Base-by-base conservation (phyloP, 192 early-diverging fungal species). In the Oehlia diaphana region DNA sequence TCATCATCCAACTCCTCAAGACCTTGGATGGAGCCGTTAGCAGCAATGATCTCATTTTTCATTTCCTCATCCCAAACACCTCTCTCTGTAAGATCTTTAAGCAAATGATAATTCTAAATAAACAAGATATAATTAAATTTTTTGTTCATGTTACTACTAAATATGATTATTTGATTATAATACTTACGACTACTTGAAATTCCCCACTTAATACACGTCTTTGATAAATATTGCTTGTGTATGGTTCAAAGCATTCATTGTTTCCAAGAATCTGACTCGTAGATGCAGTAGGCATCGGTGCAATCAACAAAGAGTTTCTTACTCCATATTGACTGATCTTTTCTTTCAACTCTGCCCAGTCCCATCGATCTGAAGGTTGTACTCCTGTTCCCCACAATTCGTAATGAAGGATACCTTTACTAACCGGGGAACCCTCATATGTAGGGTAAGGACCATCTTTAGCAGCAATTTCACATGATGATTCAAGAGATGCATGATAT, bases 281-380 rank as follows among this genome's bases (percentile, higher is more conserved):
- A 10, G 94, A 95, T 3, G 97, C 97, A 0, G 97, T 99, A 1
- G 97, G 97, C 97, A 99, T 99, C 1, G 97, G 97, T 44, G 96
- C 96, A 4, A 98, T 92, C 23, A 99, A 86, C n/a, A 99, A 87
- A 37, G 94, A 96, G 90, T 99, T 99, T 78, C 96, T 92, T 21
- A 97, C 91, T 61, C 97, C 97, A 76, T 92, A 86, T 80, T 93
- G 76, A 7, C 91, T 89, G 78, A 99, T 94, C 68, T 90, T 87
- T 31, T 86, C 87, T 37, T 95, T 93, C 31, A 99, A 90, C 23
- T 74, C 84, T 66, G 88, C 87, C 97, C 97, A 99, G 88, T 99
- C 94, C 94, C 93, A 96, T 53, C 90, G 88, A 80, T 96, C 94
- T 33, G 93, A 90, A 42, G 92, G 90, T 31, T 89, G 89, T 33